A percentile compares a stretch with the other conserved stretches of the same genome.
Evolutionary conservation across 2,329 filamentous ascomycete species (phyloP).

Genomic region (Thelonectria blattea): DNA sequence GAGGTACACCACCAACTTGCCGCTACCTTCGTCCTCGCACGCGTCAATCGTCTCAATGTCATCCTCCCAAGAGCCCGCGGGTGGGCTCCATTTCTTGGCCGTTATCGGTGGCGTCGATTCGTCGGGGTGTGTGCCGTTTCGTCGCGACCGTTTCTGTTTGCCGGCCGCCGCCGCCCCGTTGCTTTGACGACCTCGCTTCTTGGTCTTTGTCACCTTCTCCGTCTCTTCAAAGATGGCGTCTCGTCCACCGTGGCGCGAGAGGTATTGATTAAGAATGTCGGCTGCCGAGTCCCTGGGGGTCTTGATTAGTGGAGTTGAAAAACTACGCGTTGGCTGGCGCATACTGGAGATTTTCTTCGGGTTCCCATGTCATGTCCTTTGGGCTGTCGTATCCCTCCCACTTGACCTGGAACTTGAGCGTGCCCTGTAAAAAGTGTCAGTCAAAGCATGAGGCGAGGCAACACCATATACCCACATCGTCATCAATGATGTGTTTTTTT

Average conservation of each 20-base stretch:
- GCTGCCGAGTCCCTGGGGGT: conserved; percentile 59
- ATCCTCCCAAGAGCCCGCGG: conserved; percentile 78
- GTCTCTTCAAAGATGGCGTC: conserved; percentile 60
- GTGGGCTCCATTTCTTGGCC: conserved; percentile 65
- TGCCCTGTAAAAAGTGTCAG: conserved; percentile 46
- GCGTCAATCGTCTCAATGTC: conserved; percentile 74
- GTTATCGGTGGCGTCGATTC: conserved; percentile 56
- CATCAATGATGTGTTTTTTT: conserved; percentile 65
- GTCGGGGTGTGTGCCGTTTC: conserved; percentile 56
- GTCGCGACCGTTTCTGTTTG: conserved; percentile 51
- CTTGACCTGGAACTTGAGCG: conserved; percentile 72
- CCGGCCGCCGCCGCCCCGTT: conserved; percentile 44
- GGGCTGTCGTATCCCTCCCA: conserved; percentile 80
- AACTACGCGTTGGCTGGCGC: conserved; percentile 1
- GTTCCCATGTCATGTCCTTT: conserved; percentile 78
- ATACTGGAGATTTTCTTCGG: conserved; percentile 65
- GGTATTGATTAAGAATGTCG: conserved; percentile 70
- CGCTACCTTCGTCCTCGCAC: conserved; percentile 68
- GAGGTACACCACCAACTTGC: conserved; percentile 69
- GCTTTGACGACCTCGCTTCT: conserved; percentile 63
- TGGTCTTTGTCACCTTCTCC: conserved; percentile 55
- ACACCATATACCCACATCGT: conserved; percentile 51
- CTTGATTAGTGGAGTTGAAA: conserved; percentile 3
- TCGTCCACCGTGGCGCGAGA: conserved; percentile 66
- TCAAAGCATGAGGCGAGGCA: neutral